phyloP scores from a whole-genome alignment of 495 filamentous ascomycete genomes.

The Tirmania nivea region DNA sequence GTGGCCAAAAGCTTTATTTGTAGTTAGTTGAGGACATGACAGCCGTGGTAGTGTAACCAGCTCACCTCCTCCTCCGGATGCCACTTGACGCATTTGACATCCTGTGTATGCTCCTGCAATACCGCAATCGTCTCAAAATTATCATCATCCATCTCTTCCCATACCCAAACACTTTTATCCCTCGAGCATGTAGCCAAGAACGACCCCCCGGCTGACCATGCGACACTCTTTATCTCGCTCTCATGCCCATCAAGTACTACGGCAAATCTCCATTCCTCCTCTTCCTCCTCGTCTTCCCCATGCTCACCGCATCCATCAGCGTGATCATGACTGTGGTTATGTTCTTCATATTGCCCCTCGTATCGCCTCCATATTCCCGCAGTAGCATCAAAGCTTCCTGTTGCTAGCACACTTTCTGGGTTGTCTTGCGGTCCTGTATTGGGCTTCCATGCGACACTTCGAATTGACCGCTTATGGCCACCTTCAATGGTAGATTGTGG shows the following conservation, averaged over 20 bases:
- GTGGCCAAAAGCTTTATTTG: conserved; percentile 47
- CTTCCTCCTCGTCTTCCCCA: conserved; percentile 29
- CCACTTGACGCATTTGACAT: conserved; percentile 88
- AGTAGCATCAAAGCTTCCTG: conserved; percentile 74
- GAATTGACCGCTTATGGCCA: conserved; percentile 72
- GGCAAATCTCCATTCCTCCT: conserved; percentile 71
- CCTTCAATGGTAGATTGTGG: conserved; percentile 59
- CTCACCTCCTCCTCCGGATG: conserved; percentile 42
- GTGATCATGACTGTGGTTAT: conserved; percentile 6
- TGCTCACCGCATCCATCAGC: conserved; percentile 11
- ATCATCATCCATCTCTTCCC: conserved; percentile 83
- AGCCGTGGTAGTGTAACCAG: not conserved
- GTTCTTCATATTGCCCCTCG: conserved; percentile 25
- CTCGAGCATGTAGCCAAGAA: conserved; percentile 72
- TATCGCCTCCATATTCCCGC: conserved; percentile 68
- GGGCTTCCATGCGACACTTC: conserved; percentile 70
- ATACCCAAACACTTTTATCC: conserved; percentile 96
- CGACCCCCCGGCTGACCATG: conserved; percentile 59
- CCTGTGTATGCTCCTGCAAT: conserved; percentile 75
- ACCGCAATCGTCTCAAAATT: conserved; percentile 94
- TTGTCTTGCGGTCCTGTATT: conserved; percentile 21
- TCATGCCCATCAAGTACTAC: conserved; percentile 85
- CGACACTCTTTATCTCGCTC: conserved; percentile 70
- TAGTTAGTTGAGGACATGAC: conserved; percentile 1
- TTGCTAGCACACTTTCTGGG: conserved; percentile 57